phyloP scores from a whole-genome alignment of 2,329 filamentous ascomycete species.

The Ascochyta pisi region DNA sequence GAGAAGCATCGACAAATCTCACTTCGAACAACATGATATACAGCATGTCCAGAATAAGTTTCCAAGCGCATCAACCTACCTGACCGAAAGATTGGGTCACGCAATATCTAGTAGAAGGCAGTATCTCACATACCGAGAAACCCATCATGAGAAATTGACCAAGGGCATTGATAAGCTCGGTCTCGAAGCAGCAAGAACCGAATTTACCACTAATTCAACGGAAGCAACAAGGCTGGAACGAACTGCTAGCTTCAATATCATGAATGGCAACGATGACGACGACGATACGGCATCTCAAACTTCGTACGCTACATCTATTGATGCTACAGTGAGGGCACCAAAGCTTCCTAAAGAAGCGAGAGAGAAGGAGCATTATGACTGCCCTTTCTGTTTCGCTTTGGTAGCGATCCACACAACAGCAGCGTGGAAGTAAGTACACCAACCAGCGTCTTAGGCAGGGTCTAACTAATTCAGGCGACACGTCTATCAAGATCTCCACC shows the following conservation, averaged over 20 bases:
- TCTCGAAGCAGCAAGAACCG: constrained; percentile 24
- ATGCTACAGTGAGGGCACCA: constrained; percentile 30
- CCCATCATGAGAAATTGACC: constrained; percentile 40
- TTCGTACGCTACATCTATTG: constrained; percentile 35
- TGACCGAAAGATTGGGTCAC: constrained; percentile 37
- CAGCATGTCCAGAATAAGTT: constrained; percentile 3
- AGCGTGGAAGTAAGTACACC: constrained; percentile 30
- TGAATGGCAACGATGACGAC: constrained; percentile 10
- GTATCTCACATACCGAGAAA: constrained; percentile 43
- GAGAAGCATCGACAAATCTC: constrained; percentile 34
- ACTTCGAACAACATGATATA: constrained; percentile 37
- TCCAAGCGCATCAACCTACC: background rate
- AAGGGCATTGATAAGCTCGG: constrained; percentile 30
- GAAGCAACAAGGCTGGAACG: constrained; percentile 21
- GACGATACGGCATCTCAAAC: constrained; percentile 35
- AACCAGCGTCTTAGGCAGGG: background rate
- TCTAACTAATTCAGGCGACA: constrained; percentile 22
- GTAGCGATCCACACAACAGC: constrained; percentile 23
- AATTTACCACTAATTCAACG: constrained; percentile 27
- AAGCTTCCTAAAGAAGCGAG: constrained; percentile 28
- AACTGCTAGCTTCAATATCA: constrained; percentile 5
- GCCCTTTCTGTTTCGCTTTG: constrained; percentile 40
- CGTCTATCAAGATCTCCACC: constrained; percentile 34
- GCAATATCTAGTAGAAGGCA: constrained; percentile 42
- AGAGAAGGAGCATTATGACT: constrained; percentile 39